Base-by-base conservation (phyloP, 2,329 filamentous ascomycete species). In the Aspergillus sp. region DNA sequence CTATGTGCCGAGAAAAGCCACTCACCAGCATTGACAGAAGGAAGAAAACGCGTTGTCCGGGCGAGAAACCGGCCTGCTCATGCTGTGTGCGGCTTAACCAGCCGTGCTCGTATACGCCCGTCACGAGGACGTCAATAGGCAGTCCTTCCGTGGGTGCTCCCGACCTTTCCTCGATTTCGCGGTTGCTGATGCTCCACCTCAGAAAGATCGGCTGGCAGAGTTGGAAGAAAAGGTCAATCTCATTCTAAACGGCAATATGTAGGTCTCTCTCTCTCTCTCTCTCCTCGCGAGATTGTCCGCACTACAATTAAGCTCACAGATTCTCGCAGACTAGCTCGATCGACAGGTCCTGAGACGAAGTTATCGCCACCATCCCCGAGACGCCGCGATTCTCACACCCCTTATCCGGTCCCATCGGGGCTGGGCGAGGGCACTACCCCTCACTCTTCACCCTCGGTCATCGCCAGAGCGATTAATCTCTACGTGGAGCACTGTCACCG, bases 201-300 rank as follows among this genome's bases (percentile, higher is more conserved):
- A 84, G 81, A 80, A 81, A 63, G 81, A 84, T 67, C 76, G 81
- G 63, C 72, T 84, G n/a, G 80, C 80, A 13, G 78, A 80, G 54
- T 65, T 84, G 43, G 81, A 84, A 71, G 81, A 83, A 70, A 84
- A 84, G 67, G 76, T 84, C 50, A 81, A 84, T 69, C 78, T 80
- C 60, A 74, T 84, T 56, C 70, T 84, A 19, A 82, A 74, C 51
- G 80, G 80, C 57, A 77, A 70, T 60, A 67, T 72, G 73, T 77
- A 72, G 32, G 55, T 25, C 25, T 25, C 25, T 25, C 25, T 25
- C 23, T 45, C 51, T 38, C 23, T 23, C 23, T 25, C 23, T 25
- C 36, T 45, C n/a, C 13, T 25, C 7, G 23, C 49, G 4, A 7
- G 23, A 2, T 5, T 36, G 5, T 5, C 12, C 25, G 12, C 4